A percentile compares a stretch with the other conserved stretches of the same genome.
These are phyloP conservation scores for Tricholoma bakamatsutake DNA, from an alignment of 768 basidiomycete genomes.

Conservation along the genomic window DNA sequence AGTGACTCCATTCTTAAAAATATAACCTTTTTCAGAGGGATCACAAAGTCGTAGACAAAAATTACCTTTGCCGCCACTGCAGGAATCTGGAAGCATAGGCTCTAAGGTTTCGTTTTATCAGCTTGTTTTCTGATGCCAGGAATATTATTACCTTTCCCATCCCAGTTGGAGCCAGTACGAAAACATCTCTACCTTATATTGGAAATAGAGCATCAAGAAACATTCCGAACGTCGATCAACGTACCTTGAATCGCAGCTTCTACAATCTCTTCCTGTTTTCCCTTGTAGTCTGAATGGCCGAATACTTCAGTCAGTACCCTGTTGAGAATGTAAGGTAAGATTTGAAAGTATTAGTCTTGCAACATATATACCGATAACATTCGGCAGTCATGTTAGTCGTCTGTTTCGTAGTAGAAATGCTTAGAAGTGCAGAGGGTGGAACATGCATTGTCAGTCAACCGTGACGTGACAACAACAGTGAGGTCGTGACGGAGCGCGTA, in stretches of 20 bases:
- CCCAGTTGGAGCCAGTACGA: conserved; percentile 81
- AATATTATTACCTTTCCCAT: conserved; percentile 67
- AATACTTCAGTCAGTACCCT: conserved; percentile 46
- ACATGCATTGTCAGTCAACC: too few species aligned
- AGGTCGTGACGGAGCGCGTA: too few species aligned
- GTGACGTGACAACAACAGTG: too few species aligned
- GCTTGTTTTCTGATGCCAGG: neutral
- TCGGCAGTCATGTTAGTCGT: neutral
- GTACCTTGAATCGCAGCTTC: conserved; percentile 61
- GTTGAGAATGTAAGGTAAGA: neutral
- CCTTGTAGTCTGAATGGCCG: conserved; percentile 62
- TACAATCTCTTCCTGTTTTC: conserved; percentile 73
- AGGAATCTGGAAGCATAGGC: conserved; percentile 82
- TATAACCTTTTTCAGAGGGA: neutral
- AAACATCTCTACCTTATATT: conserved; percentile 56
- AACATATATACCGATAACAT: conserved; percentile 9
- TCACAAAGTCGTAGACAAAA: neutral
- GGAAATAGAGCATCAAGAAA: neutral
- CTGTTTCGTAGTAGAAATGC: neutral
- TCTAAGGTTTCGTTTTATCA: conserved; percentile 33
- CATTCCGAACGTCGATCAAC: conserved; percentile 3
- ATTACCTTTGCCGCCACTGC: conserved; percentile 58
- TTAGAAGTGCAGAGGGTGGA: too few species aligned
- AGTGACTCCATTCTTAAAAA: conserved; percentile 55
- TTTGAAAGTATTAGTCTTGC: neutral